phyloP scores from a whole-genome alignment of 306 rosid species.

The Acacia confusa region DNA sequence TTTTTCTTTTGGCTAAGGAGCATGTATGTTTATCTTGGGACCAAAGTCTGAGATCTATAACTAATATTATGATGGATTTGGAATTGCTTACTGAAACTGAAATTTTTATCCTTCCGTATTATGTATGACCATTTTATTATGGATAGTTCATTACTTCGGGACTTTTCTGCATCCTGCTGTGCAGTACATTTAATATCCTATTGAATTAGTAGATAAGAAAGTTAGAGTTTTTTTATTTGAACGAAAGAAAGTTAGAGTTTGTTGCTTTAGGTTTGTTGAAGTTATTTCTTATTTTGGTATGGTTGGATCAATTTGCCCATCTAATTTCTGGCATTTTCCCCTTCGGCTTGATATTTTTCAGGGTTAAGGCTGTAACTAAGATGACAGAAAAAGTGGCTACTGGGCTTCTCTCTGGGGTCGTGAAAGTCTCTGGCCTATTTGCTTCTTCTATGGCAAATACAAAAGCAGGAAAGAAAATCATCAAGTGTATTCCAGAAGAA shows the following conservation, averaged over 20 bases:
- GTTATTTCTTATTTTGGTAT: background rate
- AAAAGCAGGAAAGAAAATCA: conserved; percentile 71
- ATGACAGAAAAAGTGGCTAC: conserved; percentile 88
- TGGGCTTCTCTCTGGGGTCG: conserved; percentile 88
- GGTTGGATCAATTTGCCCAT: conserved; percentile 5
- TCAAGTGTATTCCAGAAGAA: conserved; percentile 84
- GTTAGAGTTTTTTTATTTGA: background rate
- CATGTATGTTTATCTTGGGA: background rate
- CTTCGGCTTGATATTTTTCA: conserved; percentile 37
- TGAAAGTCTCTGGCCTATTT: conserved; percentile 77
- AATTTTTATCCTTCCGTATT: background rate
- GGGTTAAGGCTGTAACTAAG: conserved; percentile 90
- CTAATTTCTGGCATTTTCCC: conserved; percentile 6
- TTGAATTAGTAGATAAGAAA: background rate
- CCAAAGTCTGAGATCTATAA: background rate
- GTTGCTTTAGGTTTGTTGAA: conserved; percentile 1
- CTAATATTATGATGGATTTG: background rate
- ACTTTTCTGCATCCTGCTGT: background rate
- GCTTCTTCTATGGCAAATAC: conserved; percentile 78
- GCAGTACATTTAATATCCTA: conserved; percentile 10
- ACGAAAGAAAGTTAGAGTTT: background rate
- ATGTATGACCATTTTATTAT: background rate
- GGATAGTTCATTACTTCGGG: background rate
- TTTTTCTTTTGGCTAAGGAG: background rate
- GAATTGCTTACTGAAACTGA: background rate